phyloP scores from a whole-genome alignment of 2,329 filamentous ascomycete genomes.

The Diaporthe helianthi region DNA sequence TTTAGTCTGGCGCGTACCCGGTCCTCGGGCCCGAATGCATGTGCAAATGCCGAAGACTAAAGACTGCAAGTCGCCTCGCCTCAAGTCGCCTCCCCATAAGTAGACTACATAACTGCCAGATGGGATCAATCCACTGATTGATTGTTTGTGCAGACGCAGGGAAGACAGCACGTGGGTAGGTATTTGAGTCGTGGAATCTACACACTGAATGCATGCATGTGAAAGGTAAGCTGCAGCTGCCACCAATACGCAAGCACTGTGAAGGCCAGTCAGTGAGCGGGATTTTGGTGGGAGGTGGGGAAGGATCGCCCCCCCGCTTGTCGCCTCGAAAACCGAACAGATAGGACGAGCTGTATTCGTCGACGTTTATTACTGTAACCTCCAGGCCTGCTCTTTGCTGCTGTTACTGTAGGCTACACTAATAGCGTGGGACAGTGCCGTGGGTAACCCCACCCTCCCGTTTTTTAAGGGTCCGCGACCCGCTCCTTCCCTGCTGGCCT shows the following conservation, averaged over 20 bases:
- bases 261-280: background rate
- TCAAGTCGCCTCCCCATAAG: no score
- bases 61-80: no score
- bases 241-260: background rate
- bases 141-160: background rate
- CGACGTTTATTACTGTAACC: no score
- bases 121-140: background rate
- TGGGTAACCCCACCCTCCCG: conserved; percentile 9
- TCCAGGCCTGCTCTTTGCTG: background rate
- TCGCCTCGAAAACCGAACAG: background rate
- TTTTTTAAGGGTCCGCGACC: conserved; percentile 15
- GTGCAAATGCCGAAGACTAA: no score
- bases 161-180: background rate
- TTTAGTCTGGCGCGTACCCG: conserved; percentile 7
- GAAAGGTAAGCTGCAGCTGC: background rate
- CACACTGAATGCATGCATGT: background rate
- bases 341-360: background rate
- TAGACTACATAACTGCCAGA: background rate
- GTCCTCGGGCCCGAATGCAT: background rate
- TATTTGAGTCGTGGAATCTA: no score
- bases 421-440: background rate
- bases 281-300: background rate
- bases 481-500: background rate
- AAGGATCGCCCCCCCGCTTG: background rate
- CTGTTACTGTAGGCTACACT: no score